Conservation (phyloP, 2,329 filamentous ascomycete genomes). For the Curvularia hawaiiensis region DNA sequence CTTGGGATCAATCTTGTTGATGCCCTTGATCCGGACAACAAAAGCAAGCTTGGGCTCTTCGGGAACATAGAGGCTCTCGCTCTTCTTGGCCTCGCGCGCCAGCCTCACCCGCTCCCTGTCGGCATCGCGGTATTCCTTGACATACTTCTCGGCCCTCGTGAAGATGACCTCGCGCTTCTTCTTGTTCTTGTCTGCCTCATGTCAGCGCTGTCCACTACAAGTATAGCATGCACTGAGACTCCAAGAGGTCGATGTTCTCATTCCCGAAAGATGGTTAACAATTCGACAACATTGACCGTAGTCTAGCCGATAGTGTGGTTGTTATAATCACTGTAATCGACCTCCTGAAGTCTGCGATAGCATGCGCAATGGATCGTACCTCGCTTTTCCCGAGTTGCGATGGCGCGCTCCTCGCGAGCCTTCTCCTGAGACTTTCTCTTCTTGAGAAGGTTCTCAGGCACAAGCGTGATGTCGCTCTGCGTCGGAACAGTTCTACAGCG, state of each 20-base stretch:
- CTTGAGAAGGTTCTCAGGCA: slow-evolving; percentile 99
- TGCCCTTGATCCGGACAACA: slow-evolving; percentile 99
- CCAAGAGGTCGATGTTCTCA: slow-evolving; percentile 61
- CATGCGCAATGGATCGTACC: slow-evolving; percentile 63
- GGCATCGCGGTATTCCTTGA: slow-evolving; percentile 98
- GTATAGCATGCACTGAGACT: slow-evolving; percentile 24
- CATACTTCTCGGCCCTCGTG: slow-evolving; percentile 99
- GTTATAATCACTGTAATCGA: slow-evolving; percentile 79
- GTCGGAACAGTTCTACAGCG: slow-evolving; percentile 81
- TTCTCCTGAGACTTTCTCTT: slow-evolving; percentile 99
- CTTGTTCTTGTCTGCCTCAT: slow-evolving; percentile 80
- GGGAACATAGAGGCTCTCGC: slow-evolving; percentile 91
- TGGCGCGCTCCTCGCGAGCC: slow-evolving; percentile 86
- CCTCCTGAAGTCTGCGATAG: slow-evolving; percentile 26
- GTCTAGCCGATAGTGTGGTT: slow-evolving; percentile 90
- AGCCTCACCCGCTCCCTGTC: slow-evolving; percentile 99
- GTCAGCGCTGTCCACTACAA: slow-evolving; percentile 39
- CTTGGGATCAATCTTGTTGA: slow-evolving; percentile 99
- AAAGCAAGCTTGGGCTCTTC: slow-evolving; percentile 97
- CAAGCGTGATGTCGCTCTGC: slow-evolving; percentile 85
- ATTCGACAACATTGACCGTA: slow-evolving; percentile 94
- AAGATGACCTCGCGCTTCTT: slow-evolving; percentile 99
- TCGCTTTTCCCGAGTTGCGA: slow-evolving; percentile 86
- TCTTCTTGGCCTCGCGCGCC: slow-evolving; percentile 83
- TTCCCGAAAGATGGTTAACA: slow-evolving; percentile 99